Conservation (phyloP, 1,284 basidiomycete genomes). For the Anthracocystis panici-leucophaei region DNA sequence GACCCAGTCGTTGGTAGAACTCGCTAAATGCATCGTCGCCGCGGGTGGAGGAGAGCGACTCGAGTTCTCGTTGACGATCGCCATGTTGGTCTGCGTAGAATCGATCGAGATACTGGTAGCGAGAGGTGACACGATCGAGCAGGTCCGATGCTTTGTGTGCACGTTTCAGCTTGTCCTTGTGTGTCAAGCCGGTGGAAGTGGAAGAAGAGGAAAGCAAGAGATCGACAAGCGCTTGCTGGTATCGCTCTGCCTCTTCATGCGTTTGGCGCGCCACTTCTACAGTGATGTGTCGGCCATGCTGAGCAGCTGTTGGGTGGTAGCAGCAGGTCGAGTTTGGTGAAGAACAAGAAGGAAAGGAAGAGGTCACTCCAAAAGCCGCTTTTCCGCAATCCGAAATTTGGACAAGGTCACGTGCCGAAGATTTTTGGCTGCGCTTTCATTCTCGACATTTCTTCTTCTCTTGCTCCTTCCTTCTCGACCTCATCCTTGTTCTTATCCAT, state of each 20-base stretch:
- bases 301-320: too few species aligned
- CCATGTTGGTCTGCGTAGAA: conserved; percentile 71
- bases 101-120: conserved; percentile 70
- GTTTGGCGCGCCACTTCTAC: conserved; percentile 91
- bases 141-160: conserved; percentile 89
- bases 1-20: conserved; percentile 92
- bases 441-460: not conserved
- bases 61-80: conserved; percentile 70
- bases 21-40: conserved; percentile 53
- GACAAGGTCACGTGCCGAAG: conserved; percentile 18
- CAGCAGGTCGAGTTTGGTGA: too few species aligned
- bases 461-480: conserved; percentile 5
- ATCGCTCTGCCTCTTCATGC: conserved; percentile 94
- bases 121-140: conserved; percentile 82
- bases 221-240: conserved; percentile 75
- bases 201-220: conserved; percentile 71
- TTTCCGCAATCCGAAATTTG: conserved; percentile 38
- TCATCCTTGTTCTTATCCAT: not conserved
- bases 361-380: not conserved
- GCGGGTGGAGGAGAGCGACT: conserved; percentile 68
- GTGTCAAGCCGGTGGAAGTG: conserved; percentile 56
- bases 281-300: conserved; percentile 77
- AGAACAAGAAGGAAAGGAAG: conserved; percentile 4
- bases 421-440: conserved; percentile 18
- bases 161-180: conserved; percentile 76